A percentile compares a stretch with the other conserved stretches of the same genome.
Conservation (phyloP, 1,284 basidiomycete species). For the Melampsora americana region DNA sequence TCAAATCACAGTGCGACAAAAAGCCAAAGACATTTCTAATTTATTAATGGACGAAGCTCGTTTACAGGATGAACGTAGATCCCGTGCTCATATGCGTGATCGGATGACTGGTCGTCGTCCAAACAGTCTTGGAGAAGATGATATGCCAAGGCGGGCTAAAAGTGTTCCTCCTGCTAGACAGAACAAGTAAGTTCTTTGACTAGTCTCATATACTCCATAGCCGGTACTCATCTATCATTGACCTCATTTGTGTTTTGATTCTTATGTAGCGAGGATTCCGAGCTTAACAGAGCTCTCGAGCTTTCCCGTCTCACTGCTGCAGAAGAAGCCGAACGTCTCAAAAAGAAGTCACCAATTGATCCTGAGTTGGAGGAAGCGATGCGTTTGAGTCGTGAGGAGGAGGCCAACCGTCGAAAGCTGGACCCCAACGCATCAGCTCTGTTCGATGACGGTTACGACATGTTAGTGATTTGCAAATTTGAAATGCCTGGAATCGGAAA, state of each 20-base stretch:
- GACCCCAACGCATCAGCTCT: constrained; percentile 38
- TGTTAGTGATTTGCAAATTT: neutral
- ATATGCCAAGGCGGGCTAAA: constrained; percentile 51
- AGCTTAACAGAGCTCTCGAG: constrained; percentile 69
- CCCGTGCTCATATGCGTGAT: constrained; percentile 87
- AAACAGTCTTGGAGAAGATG: constrained; percentile 55
- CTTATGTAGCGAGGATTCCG: constrained; percentile 67
- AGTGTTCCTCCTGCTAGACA: constrained; percentile 34
- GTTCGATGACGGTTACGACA: constrained; percentile 42
- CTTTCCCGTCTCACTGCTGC: constrained; percentile 41
- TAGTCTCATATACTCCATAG: too few relatives aligned
- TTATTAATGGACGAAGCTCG: constrained; percentile 84
- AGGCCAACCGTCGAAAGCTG: constrained; percentile 56
- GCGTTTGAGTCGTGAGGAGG: constrained; percentile 70
- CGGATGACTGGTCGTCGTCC: constrained; percentile 72
- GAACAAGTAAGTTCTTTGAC: constrained; percentile 33
- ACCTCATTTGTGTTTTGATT: neutral
- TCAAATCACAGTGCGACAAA: constrained; percentile 68
- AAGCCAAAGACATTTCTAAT: constrained; percentile 98
- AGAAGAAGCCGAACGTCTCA: constrained; percentile 40
- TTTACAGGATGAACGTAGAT: constrained; percentile 77
- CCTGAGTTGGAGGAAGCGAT: constrained; percentile 69
- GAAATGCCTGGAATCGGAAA: neutral
- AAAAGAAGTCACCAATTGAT: constrained; percentile 25
- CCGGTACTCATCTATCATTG: too few relatives aligned